phyloP scores from a whole-genome alignment of 176 grass and related monocot genomes.

The Musa beccarii region DNA sequence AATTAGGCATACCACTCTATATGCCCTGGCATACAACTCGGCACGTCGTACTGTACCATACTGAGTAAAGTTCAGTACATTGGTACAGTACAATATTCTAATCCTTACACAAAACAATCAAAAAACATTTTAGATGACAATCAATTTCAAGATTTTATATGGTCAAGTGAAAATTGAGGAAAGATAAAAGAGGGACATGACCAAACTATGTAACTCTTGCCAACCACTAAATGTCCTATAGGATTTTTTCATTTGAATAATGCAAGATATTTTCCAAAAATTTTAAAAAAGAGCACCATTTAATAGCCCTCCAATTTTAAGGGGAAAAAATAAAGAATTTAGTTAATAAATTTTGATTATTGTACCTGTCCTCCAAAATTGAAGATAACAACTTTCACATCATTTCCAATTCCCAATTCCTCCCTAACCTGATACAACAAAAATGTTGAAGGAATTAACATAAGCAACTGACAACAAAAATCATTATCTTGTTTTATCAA shows the following conservation, averaged over 20 bases:
- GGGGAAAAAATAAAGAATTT: not conserved
- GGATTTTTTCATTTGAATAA: not conserved
- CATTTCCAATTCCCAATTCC: slow-evolving; percentile 72
- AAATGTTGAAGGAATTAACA: slow-evolving; percentile 17
- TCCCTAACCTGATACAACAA: slow-evolving; percentile 58
- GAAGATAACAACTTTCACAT: slow-evolving; percentile 93
- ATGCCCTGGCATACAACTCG: too few species aligned
- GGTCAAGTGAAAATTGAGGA: not conserved
- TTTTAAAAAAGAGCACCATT: not conserved
- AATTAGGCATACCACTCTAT: too few species aligned
- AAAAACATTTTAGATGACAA: not conserved
- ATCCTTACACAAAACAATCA: not conserved
- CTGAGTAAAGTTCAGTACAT: too few species aligned
- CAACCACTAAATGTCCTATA: not conserved
- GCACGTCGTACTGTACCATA: too few species aligned
- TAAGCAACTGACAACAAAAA: not conserved
- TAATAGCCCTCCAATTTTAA: not conserved
- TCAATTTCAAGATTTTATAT: not conserved
- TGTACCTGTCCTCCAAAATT: slow-evolving; percentile 94
- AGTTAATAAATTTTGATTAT: not conserved
- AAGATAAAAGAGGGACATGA: not conserved
- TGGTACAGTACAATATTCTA: too few species aligned
- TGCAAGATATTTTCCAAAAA: not conserved
- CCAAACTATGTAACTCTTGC: not conserved
- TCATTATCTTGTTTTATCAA: slow-evolving; percentile 3